A percentile compares a stretch with the other conserved stretches of the same genome.
phyloP scores from a whole-genome alignment of 2,329 filamentous ascomycete genomes.

The Scedosporium aurantiacum region DNA sequence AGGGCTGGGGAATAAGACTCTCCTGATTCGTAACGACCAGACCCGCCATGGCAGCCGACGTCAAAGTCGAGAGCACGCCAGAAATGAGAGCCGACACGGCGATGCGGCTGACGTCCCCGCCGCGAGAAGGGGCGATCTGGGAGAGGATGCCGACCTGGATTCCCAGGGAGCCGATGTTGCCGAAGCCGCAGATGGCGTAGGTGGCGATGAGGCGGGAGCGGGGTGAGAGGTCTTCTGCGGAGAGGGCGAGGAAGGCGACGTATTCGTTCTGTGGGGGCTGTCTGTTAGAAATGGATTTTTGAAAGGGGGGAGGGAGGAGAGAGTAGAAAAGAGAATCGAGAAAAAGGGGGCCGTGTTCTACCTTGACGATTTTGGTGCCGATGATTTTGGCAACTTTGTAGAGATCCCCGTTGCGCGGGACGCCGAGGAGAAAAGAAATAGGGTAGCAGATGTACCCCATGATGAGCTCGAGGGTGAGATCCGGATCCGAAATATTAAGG shows the following conservation, averaged over 20 bases:
- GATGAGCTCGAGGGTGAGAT: conserved; percentile 56
- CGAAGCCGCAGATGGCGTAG: conserved; percentile 74
- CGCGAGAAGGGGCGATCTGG: conserved; percentile 64
- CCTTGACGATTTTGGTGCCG: conserved; percentile 70
- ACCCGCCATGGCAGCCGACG: conserved; percentile 66
- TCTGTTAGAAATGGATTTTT: not conserved
- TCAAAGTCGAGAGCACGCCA: conserved; percentile 69
- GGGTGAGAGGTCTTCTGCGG: conserved; percentile 43
- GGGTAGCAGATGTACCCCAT: conserved; percentile 70
- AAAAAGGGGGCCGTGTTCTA: conserved; percentile 2
- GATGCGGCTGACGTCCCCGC: conserved; percentile 64
- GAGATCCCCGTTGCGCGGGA: conserved; percentile 54
- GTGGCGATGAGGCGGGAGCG: conserved; percentile 74
- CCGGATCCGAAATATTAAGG: conserved; percentile 57
- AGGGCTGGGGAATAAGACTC: not conserved
- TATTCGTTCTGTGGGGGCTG: conserved; percentile 63
- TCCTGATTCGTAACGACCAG: conserved; percentile 52
- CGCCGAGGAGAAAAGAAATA: conserved; percentile 69
- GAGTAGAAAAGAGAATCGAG: not conserved
- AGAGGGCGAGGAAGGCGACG: conserved; percentile 57
- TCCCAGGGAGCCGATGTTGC: conserved; percentile 78
- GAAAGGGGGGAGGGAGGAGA: not conserved
- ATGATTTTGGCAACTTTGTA: conserved; percentile 69
- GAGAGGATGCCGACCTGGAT: conserved; percentile 83
- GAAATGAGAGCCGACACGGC: conserved; percentile 68